Base-by-base conservation (phyloP, 805 yeast species). In the Yarrowia sp. region DNA sequence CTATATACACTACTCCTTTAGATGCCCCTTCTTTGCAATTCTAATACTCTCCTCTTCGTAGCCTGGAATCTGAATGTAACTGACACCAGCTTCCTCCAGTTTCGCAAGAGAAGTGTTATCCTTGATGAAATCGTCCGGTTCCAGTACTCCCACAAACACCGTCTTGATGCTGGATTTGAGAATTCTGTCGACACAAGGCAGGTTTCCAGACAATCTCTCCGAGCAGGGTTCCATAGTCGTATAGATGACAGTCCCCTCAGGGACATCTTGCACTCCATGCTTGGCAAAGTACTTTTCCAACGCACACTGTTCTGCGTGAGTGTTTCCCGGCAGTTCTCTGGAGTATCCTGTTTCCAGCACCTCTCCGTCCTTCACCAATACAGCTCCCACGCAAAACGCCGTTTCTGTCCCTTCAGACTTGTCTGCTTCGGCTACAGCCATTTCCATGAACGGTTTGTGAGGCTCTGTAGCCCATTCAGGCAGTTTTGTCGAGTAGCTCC, bases 141-240 rank as follows among this genome's bases (percentile, higher is more conserved):
- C 99, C 71, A 87, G 76, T 1, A 92, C 95, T 0, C 98, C 99
- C 5, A 94, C 97, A 79, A 89, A 92, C 35, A 93, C 93, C 0
- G 95, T 86, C 22, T 81, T 82, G 70, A 94, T 88, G 1, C 79
- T 81, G 0, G 86, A 77, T 4, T 79, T 82, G 63, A 93, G 74
- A 8, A 95, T 87, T 38, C 98, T 83, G 70, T 92, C 92, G 2
- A 87, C 87, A 78, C 99, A 95, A 0, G 99, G 97, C 65, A 82
- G 74, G 72, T 94, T 93, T 0, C 98, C 98, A 75, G 97, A 92
- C 42, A 94, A 80, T 67, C 99, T 82, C 69, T 85, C 84, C 7
- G 97, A 88, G 76, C 99, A 95, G 0, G 99, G 99, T 75, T 95
- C 99, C 98, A 95, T 95, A 0, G 98, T 92, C 0, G 98, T 94